Conservation (phyloP, 805 yeast genomes). For the Zygosaccharomyces pseudorouxii region DNA sequence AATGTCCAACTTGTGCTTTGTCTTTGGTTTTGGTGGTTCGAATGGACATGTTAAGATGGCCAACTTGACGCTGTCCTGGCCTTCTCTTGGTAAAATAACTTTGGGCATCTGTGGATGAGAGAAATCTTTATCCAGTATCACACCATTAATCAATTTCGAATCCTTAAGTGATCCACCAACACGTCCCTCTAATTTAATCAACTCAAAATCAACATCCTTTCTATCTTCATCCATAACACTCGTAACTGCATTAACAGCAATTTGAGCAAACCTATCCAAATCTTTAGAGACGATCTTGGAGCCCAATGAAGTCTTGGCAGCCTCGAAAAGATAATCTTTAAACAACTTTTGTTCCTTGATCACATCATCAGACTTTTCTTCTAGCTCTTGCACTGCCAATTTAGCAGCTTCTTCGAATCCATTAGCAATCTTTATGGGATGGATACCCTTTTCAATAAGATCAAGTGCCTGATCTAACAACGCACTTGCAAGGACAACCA, state of each 20-base stretch:
- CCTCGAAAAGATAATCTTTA: constrained; percentile 62
- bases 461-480: constrained; percentile 90
- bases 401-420: constrained; percentile 97
- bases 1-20: constrained; percentile 94
- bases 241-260: constrained; percentile 95
- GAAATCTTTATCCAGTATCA: constrained; percentile 90
- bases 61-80: constrained; percentile 63
- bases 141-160: constrained; percentile 82
- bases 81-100: constrained; percentile 39
- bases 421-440: constrained; percentile 93
- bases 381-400: constrained; percentile 75
- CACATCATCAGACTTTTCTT: constrained; percentile 66
- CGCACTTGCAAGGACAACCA: constrained; percentile 93
- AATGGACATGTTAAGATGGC: constrained; percentile 98
- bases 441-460: constrained; percentile 93
- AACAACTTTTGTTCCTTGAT: constrained; percentile 30
- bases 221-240: constrained; percentile 89
- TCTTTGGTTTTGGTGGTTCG: constrained; percentile 99
- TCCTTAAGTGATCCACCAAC: constrained; percentile 92
- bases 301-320: constrained; percentile 92
- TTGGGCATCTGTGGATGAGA: constrained; percentile 99
- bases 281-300: constrained; percentile 92
- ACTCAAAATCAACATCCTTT: constrained; percentile 94
- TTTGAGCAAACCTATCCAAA: constrained; percentile 88
- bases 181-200: constrained; percentile 91